These are phyloP conservation scores for Circinella minor DNA, from an alignment of 371 early-diverging fungal species.

Conservation along the genomic window DNA sequence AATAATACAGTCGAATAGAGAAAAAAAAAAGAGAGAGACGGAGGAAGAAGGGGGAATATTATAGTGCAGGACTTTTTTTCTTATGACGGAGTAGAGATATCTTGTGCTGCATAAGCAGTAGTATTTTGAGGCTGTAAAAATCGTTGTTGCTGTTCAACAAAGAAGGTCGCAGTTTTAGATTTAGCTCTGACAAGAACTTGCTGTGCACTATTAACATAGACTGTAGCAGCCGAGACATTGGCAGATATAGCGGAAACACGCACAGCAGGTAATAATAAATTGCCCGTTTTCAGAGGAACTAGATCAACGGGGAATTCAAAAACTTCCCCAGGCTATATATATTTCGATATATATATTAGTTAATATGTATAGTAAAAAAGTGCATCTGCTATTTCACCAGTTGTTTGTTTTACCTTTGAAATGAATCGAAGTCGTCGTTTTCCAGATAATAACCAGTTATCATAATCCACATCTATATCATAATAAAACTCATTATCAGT, in stretches of 20 bases:
- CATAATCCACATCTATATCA: constrained; percentile 72
- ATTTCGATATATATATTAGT: not conserved
- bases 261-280: constrained; percentile 60
- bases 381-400: not conserved
- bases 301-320: constrained; percentile 61
- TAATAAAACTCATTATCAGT: constrained; percentile 55
- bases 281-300: constrained; percentile 72
- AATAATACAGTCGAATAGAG: not conserved
- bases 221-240: constrained; percentile 59
- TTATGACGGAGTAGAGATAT: constrained; percentile 8
- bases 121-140: constrained; percentile 36
- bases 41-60: no score
- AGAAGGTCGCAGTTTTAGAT: constrained; percentile 69
- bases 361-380: not conserved
- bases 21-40: not conserved
- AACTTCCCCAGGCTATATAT: constrained; percentile 53
- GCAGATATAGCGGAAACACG: constrained; percentile 54
- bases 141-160: constrained; percentile 69
- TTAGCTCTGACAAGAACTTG: constrained; percentile 67
- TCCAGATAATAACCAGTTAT: constrained; percentile 75
- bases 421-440: constrained; percentile 63
- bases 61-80: no score
- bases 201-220: constrained; percentile 67
- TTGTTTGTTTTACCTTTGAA: constrained; percentile 53
- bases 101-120: constrained; percentile 3